Evolutionary conservation across 1,139 yeast genomes (phyloP), one percentile per base, ranked within the genome.

Genomic region (Yamadazyma songkhlaensis): DNA sequence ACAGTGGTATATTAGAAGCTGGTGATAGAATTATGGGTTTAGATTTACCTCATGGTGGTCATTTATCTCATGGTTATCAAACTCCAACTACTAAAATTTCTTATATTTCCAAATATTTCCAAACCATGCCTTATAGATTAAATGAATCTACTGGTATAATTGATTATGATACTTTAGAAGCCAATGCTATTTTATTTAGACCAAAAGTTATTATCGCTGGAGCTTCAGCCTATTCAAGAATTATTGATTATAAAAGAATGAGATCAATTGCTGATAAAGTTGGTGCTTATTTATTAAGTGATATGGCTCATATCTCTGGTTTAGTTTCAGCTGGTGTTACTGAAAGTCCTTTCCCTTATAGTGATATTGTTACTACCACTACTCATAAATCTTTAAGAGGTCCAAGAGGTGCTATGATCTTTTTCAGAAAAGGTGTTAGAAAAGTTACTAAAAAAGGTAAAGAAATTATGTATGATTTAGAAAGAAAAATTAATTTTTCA

Each of bases 321-420:
- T 74, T 90, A 50, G 88, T 90, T 45, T 84, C 96, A 46, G 96
- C 97, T 41, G 89, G 87, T 49, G 96, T 89, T 42, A 84, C 90
- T 35, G 88, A 84, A 39, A 84, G 95, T 35, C 97, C 97, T 45
- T 90, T 90, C 74, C 92, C 88, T 60, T 83, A 81, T 66, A 87
- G 97, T 37, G 97, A 90, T 60, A 85, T 90, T 49, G 97, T 90
- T 60, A 90, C 97, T 50, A 90, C 97, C 50, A 90, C 97, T 44
- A 89, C 97, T 37, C 97, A 90, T 73, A 90, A 90, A 72, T 88
- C 96, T 23, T 79, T 90, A 57, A 84, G 97, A 73, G 97, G 97
- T 32, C 97, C 97, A 64, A 85, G 97, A 76, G 97, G 97, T 60
- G 96, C 97, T 38, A 89, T 90, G 96, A 90, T 90, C 60, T 90